Conservation (phyloP, 805 yeast species). For the Phaffomyces thermotolerans region DNA sequence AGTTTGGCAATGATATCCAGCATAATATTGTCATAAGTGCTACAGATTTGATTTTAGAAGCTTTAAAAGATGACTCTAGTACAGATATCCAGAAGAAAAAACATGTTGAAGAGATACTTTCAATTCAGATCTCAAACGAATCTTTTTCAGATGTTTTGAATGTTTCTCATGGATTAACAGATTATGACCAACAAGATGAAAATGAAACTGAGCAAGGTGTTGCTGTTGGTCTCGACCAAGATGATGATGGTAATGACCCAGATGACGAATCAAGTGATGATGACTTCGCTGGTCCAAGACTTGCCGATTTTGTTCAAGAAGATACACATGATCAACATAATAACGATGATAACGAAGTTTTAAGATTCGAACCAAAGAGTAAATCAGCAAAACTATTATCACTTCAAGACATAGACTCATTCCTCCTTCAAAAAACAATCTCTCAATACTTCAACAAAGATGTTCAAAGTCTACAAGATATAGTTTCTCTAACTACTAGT, state of each 20-base stretch:
- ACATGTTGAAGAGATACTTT: conserved; percentile 41
- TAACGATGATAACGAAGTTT: conserved; percentile 17
- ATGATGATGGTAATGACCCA: conserved; percentile 20
- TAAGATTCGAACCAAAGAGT: conserved; percentile 14
- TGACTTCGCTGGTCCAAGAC: conserved; percentile 29
- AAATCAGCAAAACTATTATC: conserved; percentile 17
- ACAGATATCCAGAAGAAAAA: conserved; percentile 41
- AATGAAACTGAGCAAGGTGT: conserved; percentile 35
- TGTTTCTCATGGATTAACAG: conserved; percentile 42
- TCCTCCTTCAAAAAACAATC: conserved; percentile 49
- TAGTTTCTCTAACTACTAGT: conserved; percentile 33
- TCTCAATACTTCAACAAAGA: conserved; percentile 25
- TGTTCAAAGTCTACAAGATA: conserved; percentile 34
- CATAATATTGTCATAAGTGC: conserved; percentile 67
- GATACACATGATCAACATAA: conserved; percentile 14
- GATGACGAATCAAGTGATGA: conserved; percentile 24
- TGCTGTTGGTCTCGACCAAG: conserved; percentile 22
- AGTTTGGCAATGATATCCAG: conserved; percentile 64
- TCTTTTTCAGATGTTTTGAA: conserved; percentile 24
- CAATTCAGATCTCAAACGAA: conserved; percentile 23
- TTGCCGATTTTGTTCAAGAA: conserved; percentile 22
- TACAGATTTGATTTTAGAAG: conserved; percentile 55
- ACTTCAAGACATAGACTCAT: conserved; percentile 37
- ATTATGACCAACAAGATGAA: conserved; percentile 28
- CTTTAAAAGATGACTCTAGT: conserved; percentile 39